These are phyloP conservation scores for Geoglossum cookeanum DNA, from an alignment of 2,329 filamentous ascomycete species.

Conservation along the genomic window DNA sequence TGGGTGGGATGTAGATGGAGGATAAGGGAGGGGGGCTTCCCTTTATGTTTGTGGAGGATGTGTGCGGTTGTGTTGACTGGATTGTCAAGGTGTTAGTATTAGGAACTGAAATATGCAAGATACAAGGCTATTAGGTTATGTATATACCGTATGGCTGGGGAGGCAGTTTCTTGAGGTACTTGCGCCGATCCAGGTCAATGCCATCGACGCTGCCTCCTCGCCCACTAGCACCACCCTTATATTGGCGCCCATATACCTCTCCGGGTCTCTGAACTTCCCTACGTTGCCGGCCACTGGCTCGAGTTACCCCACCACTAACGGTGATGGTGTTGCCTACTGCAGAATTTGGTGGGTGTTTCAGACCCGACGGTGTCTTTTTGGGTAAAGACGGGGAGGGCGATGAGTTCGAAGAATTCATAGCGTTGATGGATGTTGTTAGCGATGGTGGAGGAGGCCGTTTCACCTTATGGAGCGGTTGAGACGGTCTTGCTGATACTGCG, in stretches of 20 bases:
- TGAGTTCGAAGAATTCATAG: slow-evolving; percentile 17
- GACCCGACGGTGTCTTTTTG: slow-evolving; percentile 32
- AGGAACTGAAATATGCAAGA: slow-evolving; percentile 1
- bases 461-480: slow-evolving; percentile 28
- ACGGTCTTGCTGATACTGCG: not conserved
- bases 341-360: slow-evolving; percentile 30
- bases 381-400: slow-evolving; percentile 32
- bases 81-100: slow-evolving; percentile 6
- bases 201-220: slow-evolving; percentile 17
- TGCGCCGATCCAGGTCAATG: slow-evolving; percentile 27
- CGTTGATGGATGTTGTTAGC: slow-evolving; percentile 42
- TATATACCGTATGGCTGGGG: slow-evolving; percentile 33
- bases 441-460: slow-evolving; percentile 49
- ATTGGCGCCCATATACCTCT: slow-evolving; percentile 14
- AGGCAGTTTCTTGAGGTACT: slow-evolving; percentile 25
- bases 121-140: not conserved
- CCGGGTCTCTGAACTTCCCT: slow-evolving; percentile 31
- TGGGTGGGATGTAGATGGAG: slow-evolving; percentile 71
- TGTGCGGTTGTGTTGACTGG: slow-evolving; percentile 55
- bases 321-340: slow-evolving; percentile 27
- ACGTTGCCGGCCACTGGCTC: slow-evolving; percentile 31
- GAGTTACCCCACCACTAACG: slow-evolving; percentile 12
- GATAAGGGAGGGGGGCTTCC: slow-evolving; percentile 59
- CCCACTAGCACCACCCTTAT: not conserved
- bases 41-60: slow-evolving; percentile 64